A percentile compares a stretch with the other conserved stretches of the same genome.
These are phyloP conservation scores for Neotropicomus parvogracilis DNA, from an alignment of 1,284 basidiomycete species.

Conservation along the genomic window DNA sequence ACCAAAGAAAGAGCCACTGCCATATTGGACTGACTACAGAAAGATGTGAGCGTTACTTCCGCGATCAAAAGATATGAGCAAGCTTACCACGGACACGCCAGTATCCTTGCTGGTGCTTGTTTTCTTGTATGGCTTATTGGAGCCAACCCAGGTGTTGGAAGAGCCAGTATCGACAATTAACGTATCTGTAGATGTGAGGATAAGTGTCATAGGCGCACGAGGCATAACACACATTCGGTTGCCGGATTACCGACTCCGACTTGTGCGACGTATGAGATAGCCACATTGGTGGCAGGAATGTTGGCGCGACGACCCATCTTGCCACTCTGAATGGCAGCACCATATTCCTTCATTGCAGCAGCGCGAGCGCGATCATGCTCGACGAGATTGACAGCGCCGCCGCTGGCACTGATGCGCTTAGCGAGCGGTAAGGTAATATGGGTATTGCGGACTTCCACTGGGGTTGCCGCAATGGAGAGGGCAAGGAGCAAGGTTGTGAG, in stretches of 20 bases:
- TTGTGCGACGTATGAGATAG: slow-evolving; percentile 48
- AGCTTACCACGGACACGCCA: no score
- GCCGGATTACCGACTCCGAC: slow-evolving; percentile 59
- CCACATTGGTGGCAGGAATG: slow-evolving; percentile 42
- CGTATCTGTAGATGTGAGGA: no score
- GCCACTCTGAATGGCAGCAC: slow-evolving; percentile 33
- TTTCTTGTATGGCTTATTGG: slow-evolving; percentile 41
- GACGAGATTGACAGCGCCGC: slow-evolving; percentile 46
- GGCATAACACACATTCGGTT: slow-evolving; percentile 44
- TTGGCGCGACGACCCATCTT: slow-evolving; percentile 38
- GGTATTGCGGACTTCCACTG: slow-evolving; percentile 37
- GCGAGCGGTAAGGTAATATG: slow-evolving; percentile 47
- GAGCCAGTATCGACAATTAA: slow-evolving; percentile 31
- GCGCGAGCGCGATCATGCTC: slow-evolving; percentile 54
- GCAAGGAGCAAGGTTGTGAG: slow-evolving; percentile 43
- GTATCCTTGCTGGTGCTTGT: no score
- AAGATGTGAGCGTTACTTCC: slow-evolving; percentile 1
- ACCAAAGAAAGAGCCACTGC: slow-evolving; percentile 35
- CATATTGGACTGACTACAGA: no score
- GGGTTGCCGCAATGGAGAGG: slow-evolving; percentile 44
- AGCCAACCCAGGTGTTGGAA: slow-evolving; percentile 69
- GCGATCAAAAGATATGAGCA: no score
- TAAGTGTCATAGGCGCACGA: background rate
- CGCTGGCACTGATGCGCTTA: slow-evolving; percentile 47
- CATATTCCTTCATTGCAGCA: no score